Evolutionary conservation across 306 rosid species (phyloP).

Genomic region (Cicer arietinum): DNA sequence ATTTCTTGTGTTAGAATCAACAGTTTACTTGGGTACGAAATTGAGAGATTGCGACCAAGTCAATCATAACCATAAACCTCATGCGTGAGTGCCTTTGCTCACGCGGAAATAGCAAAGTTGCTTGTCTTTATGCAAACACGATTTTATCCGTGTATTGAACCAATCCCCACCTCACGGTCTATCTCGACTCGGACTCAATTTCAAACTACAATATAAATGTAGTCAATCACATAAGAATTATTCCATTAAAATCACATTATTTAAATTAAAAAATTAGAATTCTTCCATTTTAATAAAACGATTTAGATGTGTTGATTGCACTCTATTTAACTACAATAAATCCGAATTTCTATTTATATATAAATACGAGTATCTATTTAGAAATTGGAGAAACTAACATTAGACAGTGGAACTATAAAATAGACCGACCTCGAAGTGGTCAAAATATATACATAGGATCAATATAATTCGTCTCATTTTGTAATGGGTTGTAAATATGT

Average conservation of each 20-base stretch:
- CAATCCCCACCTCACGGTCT: background rate
- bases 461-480: too few species aligned
- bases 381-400: background rate
- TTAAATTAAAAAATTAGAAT: too few species aligned
- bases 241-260: too few species aligned
- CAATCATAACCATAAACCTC: background rate
- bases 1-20: background rate
- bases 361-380: background rate
- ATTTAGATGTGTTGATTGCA: too few species aligned
- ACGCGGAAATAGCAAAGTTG: conserved; percentile 1
- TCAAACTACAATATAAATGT: too few species aligned
- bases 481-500: too few species aligned
- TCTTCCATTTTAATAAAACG: too few species aligned
- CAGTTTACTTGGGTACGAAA: background rate
- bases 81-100: background rate
- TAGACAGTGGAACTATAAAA: background rate
- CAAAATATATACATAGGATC: too few species aligned
- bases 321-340: too few species aligned
- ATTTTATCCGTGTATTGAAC: background rate
- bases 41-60: background rate
- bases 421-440: too few species aligned
- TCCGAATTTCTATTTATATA: background rate
- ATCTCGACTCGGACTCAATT: too few species aligned
- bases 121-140: background rate
- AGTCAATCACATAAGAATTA: too few species aligned